Base-by-base conservation (phyloP, 2,329 filamentous ascomycete genomes). In the Cercospora sojina region DNA sequence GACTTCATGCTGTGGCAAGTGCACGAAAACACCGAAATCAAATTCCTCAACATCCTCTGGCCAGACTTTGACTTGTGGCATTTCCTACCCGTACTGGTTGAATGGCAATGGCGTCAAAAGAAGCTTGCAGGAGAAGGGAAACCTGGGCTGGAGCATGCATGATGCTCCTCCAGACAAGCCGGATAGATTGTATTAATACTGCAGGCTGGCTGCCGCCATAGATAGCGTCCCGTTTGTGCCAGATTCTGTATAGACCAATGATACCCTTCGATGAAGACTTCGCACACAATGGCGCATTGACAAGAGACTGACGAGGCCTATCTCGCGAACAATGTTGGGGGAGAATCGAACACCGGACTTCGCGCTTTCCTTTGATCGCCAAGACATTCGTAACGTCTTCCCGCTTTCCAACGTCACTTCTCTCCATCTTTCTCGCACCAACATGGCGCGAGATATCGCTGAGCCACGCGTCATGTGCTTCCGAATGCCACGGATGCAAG, bases 1-100 rank as follows among this genome's bases (percentile, higher is more conserved):
- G 95, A 99, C 78, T 99, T 98, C 74, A 95, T 99, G 93, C 88
- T 99, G 35, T 99, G 95, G 95, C 95, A 99, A 80, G 95, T 92
- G 74, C 93, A 98, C 76, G 88, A 97, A 76, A 85, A 94, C 70
- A 97, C 95, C 0, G 91, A 96, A 67, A 90, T 99, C 70, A 92
- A 96, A 67, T 99, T 98, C 77, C 81, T 97, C 64, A 87, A 96
- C 74, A 95, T 92, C 70, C 83, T 97, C 69, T 99, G 95, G 95
- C 95, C 95, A 1, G 92, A 97, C 69, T 97, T 99, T 74, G 93
- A 96, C 76, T 84, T 99, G 4, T 94, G 93, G 88, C 87, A 93
- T 66, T 97, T 98, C 79, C 79, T 99, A 18, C 95, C 94, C 8
- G 93, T 99, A 23, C 81, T 99, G 62, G 83, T 98, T 58, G 93